Base-by-base conservation (phyloP, 2,329 filamentous ascomycete genomes). In the Pezicula rhizophila region DNA sequence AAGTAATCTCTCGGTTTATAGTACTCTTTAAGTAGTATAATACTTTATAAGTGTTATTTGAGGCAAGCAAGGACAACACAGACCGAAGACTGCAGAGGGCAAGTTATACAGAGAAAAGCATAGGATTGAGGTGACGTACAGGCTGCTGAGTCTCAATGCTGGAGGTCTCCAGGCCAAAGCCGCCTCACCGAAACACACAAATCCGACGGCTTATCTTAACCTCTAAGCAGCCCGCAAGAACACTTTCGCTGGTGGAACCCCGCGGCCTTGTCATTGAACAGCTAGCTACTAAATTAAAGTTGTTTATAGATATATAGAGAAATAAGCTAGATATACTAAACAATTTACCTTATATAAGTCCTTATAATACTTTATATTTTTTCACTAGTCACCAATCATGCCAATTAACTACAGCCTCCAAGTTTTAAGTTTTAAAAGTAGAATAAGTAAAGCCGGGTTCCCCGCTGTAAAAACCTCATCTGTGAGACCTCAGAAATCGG, bases 51-150 rank as follows among this genome's bases (percentile, higher is more conserved):
- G n/a, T n/a, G n/a, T 78, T 97, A 12, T 99, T 97, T 66, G 93
- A 99, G 68, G 89, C 89, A 50, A 97, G 99, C 70, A 88, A 82
- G 66, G 76, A 89, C 66, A 76, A 97, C 52, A 82, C 79, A 50
- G 89, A 96, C 65, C 88, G 89, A 33, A 82, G 89, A 69, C 87
- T 91, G 71, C 87, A 92, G 72, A 84, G 85, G 72, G 92, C 50
- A 57, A 53, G 56, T 53, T 37, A 12, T 41, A 39, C 10, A 31
- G 39, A 42, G n/a, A 18, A n/a, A 35, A 20, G 31, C n/a, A n/a
- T n/a, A n/a, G n/a, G n/a, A n/a, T n/a, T n/a, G n/a, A n/a, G n/a
- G n/a, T n/a, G n/a, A n/a, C n/a, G n/a, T n/a, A n/a, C n/a, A n/a
- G n/a, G n/a, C n/a, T n/a, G n/a, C n/a, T n/a, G n/a, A n/a, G n/a